Evolutionary conservation across 495 filamentous ascomycete genomes (phyloP).

Genomic region (Aspergillus affinis): DNA sequence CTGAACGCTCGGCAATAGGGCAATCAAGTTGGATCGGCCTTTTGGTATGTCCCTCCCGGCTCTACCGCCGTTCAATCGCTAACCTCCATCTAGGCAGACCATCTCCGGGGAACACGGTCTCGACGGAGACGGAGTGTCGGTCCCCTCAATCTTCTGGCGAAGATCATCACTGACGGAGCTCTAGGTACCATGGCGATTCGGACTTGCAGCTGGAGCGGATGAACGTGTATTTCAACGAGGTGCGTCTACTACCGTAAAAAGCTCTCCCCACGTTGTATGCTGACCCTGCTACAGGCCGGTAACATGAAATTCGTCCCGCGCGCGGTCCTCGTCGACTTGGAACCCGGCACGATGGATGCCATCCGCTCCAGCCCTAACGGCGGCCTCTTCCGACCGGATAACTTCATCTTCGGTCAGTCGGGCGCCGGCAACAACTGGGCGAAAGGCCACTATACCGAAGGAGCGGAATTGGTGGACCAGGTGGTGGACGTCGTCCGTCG

Average conservation of each 20-base stretch:
- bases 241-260: conserved; percentile 37
- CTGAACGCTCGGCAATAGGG: conserved; percentile 58
- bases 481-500: conserved; percentile 98
- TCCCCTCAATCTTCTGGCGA: conserved; percentile 20
- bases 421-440: conserved; percentile 99
- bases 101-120: conserved; percentile 99
- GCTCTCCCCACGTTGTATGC: conserved; percentile 5
- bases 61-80: background rate
- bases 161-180: conserved; percentile 7
- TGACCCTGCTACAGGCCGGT: conserved; percentile 60
- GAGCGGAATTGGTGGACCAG: conserved; percentile 97
- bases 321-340: conserved; percentile 98
- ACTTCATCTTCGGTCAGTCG: conserved; percentile 99
- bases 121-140: conserved; percentile 89
- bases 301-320: conserved; percentile 99
- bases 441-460: conserved; percentile 99
- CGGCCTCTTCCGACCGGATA: conserved; percentile 99
- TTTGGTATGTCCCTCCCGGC: conserved; percentile 65
- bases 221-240: conserved; percentile 99
- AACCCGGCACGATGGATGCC: conserved; percentile 97
- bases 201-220: conserved; percentile 99
- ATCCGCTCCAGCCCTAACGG: conserved; percentile 98
- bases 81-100: conserved; percentile 63
- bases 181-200: conserved; percentile 92
- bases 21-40: conserved; percentile 99